These are phyloP conservation scores for Xylona heveae DNA, from an alignment of 495 filamentous ascomycete genomes.

Conservation along the genomic window DNA sequence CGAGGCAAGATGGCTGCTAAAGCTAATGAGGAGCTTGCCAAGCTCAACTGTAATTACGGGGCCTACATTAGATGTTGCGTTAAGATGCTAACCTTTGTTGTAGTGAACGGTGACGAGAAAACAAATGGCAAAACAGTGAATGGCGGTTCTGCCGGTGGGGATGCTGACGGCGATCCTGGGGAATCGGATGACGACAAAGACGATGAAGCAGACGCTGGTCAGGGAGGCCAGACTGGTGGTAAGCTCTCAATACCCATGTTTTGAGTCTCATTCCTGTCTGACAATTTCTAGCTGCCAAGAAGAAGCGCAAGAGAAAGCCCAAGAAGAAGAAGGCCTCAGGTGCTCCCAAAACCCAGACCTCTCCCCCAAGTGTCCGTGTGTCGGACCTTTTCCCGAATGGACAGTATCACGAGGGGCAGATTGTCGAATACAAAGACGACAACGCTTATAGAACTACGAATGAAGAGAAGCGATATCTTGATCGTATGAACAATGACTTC, in stretches of 20 bases:
- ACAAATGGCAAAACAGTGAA: conserved; percentile 1
- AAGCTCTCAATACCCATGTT: conserved; percentile 1
- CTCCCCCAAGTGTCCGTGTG: conserved; percentile 54
- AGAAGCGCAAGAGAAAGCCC: conserved; percentile 47
- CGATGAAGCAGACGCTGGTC: conserved; percentile 15
- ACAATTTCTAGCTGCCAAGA: conserved; percentile 24
- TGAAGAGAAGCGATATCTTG: conserved; percentile 73
- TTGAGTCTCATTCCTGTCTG: conserved; percentile 1
- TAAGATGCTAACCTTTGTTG: neutral
- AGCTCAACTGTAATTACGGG: conserved; percentile 3
- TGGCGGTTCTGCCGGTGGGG: neutral
- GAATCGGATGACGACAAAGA: conserved; percentile 28
- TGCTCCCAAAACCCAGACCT: conserved; percentile 42
- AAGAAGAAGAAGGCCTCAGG: conserved; percentile 33
- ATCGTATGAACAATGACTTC: conserved; percentile 68
- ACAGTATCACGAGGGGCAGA: conserved; percentile 60
- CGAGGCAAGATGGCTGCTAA: conserved; percentile 3
- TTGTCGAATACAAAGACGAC: conserved; percentile 54
- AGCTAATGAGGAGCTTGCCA: conserved; percentile 1
- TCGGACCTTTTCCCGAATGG: conserved; percentile 55
- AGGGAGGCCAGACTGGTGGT: conserved; percentile 24
- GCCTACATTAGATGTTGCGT: neutral
- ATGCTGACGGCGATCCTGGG: conserved; percentile 5
- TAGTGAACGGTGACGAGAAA: conserved; percentile 1
- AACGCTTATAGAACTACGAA: conserved; percentile 64